Base-by-base conservation (phyloP, 768 basidiomycete species). In the Leucocoprinus leucothites region DNA sequence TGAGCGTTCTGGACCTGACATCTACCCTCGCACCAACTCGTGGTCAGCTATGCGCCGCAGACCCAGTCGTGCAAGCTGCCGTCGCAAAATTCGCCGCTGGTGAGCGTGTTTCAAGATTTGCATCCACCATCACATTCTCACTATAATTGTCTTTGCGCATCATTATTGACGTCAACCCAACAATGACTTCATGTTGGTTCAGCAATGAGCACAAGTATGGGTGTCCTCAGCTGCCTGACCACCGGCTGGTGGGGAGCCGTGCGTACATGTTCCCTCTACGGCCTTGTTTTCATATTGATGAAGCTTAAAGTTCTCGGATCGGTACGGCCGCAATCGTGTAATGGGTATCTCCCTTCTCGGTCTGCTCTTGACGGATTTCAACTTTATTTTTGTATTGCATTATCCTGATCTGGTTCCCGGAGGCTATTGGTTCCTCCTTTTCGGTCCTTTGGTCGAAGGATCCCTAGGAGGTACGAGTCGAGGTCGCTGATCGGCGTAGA, bases 231-330 rank as follows among this genome's bases (percentile, higher is more conserved):
- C 28, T 89, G 89, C 58, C 64, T 94, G 31, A 93, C 91, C 2
- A 85, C 87, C 11, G 90, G 82, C 2, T 94, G 85, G 82, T 96
- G 94, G 94, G 87, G 89, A 53, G 78, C 86, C 51, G 87, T 89
- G 68, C 67, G 86, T 74, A 3, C 42, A 44, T 42, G 14, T 18
- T 18, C 9, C 43, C 51, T 21, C 28, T 31, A 16, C 9, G 31
- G 5, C 16, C 34, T 42, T 47, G 50, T 25, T 57, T 43, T 47
- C 51, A 53, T 56, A 14, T 28, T 38, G 51, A 65, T 60, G 54
- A 47, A 31, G 56, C 26, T 16, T 36, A 14, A 38, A 91, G 84
- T 77, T 87, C 42, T 91, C 89, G 4, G 94, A 97, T 69, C 78
- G 88, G 14, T 69, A 80, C 64, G 94, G 94, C 9, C 82, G 94